Evolutionary conservation across 192 early-diverging fungal species (phyloP).

Genomic region (Linnemannia schmuckeri): DNA sequence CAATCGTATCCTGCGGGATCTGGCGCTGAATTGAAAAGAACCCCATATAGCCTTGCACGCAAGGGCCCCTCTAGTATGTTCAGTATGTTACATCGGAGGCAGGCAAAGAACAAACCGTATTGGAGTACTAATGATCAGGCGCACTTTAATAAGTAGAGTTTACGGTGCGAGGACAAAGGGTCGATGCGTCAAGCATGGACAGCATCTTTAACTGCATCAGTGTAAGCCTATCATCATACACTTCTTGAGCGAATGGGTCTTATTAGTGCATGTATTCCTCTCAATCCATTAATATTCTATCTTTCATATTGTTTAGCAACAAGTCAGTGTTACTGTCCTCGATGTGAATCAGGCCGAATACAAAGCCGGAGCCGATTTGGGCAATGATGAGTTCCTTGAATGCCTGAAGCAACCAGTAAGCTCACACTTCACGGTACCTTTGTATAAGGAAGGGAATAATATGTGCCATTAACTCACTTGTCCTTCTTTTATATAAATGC

Average conservation of each 20-base stretch:
- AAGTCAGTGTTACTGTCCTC: constrained; percentile 3
- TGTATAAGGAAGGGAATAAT: neutral
- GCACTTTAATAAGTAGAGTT: neutral
- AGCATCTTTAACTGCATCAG: constrained; percentile 15
- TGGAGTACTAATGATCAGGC: neutral
- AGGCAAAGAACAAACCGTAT: neutral
- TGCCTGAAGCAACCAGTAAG: constrained; percentile 13
- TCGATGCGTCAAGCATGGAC: constrained; percentile 11
- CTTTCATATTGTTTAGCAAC: neutral
- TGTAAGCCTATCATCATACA: neutral
- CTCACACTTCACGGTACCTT: neutral
- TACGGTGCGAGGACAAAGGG: constrained; percentile 7
- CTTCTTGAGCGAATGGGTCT: neutral
- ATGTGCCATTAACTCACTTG: neutral
- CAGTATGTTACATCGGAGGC: neutral
- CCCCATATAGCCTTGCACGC: neutral
- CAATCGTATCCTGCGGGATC: neutral
- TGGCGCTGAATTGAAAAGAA: neutral
- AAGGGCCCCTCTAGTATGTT: neutral
- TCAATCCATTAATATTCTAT: neutral
- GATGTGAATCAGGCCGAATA: constrained; percentile 10
- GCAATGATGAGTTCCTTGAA: constrained; percentile 10
- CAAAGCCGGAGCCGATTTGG: neutral
- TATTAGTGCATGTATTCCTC: neutral
- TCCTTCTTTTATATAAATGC: neutral